Evolutionary conservation across 805 yeast genomes (phyloP).

Genomic region (Starmerella khaoyaiensis): DNA sequence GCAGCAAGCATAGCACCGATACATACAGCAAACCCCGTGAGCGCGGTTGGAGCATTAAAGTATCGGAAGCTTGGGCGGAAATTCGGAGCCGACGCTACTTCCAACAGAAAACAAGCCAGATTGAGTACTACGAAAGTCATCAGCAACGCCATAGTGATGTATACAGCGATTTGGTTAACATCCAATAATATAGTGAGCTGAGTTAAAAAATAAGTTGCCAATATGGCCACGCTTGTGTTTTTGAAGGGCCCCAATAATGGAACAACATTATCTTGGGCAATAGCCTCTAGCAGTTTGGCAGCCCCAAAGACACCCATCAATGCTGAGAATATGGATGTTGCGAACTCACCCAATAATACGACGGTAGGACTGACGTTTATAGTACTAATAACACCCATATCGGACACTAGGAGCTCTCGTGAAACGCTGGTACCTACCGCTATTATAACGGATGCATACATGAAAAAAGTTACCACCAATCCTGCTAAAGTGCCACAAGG

Average conservation of each 20-base stretch:
- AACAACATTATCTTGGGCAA: conserved; percentile 75
- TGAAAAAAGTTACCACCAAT: conserved; percentile 55
- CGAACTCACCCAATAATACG: conserved; percentile 75
- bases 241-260: conserved; percentile 65
- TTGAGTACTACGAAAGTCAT: conserved; percentile 94
- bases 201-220: conserved; percentile 68
- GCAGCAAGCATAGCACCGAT: conserved; percentile 84
- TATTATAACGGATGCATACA: conserved; percentile 68
- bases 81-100: conserved; percentile 91
- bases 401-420: conserved; percentile 58
- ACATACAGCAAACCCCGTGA: conserved; percentile 56
- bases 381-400: conserved; percentile 76
- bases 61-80: conserved; percentile 90
- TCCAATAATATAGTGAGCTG: conserved; percentile 81
- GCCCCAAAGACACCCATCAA: conserved; percentile 96
- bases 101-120: conserved; percentile 79
- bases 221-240: conserved; percentile 47
- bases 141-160: conserved; percentile 91
- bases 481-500: conserved; percentile 93
- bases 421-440: conserved; percentile 74
- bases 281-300: conserved; percentile 79
- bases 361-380: conserved; percentile 55
- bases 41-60: conserved; percentile 72
- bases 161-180: conserved; percentile 84
- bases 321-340: conserved; percentile 83